Evolutionary conservation across 2,329 filamentous ascomycete species (phyloP).

Genomic region (Aspergillus awamori): DNA sequence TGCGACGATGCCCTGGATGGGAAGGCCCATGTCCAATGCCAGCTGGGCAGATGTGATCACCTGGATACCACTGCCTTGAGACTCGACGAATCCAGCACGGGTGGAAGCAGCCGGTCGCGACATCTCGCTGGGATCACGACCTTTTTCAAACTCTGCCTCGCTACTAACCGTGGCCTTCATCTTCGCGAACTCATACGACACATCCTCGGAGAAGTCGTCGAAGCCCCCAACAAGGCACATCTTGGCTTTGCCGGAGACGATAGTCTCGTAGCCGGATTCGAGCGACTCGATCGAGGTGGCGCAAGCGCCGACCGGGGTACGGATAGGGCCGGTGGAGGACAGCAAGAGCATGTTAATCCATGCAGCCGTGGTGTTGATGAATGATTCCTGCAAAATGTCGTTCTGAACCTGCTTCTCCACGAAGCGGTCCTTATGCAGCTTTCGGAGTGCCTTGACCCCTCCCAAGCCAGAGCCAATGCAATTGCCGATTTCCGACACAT

Average conservation of each 20-base stretch:
- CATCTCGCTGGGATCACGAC: constrained; percentile 91
- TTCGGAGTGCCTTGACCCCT: constrained; percentile 80
- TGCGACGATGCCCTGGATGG: constrained; percentile 16
- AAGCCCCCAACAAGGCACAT: constrained; percentile 95
- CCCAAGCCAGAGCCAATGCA: constrained; percentile 95
- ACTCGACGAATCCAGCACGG: constrained; percentile 96
- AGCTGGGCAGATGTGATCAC: constrained; percentile 14
- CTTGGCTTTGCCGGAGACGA: constrained; percentile 91
- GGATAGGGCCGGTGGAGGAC: constrained; percentile 92
- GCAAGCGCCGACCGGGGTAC: constrained; percentile 93
- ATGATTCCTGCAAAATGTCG: constrained; percentile 95
- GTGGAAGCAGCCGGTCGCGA: constrained; percentile 93
- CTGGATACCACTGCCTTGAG: constrained; percentile 81
- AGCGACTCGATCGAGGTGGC: constrained; percentile 93
- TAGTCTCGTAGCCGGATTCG: constrained; percentile 94
- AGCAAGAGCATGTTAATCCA: constrained; percentile 99
- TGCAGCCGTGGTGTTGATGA: constrained; percentile 98
- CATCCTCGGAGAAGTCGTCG: constrained; percentile 96
- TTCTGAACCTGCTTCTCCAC: constrained; percentile 93
- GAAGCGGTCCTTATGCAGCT: constrained; percentile 95
- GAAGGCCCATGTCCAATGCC: constrained; percentile 17
- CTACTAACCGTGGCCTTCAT: constrained; percentile 98
- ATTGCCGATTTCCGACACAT: constrained; percentile 93
- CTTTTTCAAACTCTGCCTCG: constrained; percentile 87
- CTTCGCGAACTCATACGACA: constrained; percentile 96